phyloP scores from a whole-genome alignment of 2,329 filamentous ascomycete genomes.

The Coniochaeta sp. region DNA sequence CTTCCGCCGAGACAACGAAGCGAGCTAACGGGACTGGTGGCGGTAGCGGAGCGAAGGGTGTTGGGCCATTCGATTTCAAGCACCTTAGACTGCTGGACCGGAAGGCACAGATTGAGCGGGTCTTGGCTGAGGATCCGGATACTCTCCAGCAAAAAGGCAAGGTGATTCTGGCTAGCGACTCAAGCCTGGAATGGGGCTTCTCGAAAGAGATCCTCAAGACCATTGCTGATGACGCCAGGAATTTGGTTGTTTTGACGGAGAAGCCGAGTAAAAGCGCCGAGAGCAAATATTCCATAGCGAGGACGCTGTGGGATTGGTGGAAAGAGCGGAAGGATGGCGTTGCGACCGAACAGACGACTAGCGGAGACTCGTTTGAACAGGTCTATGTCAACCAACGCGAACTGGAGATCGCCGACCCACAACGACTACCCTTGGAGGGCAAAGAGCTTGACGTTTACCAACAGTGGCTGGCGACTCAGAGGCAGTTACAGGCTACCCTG shows the following conservation, averaged over 20 bases:
- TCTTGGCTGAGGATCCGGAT: conserved; percentile 39
- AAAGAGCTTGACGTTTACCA: conserved; percentile 79
- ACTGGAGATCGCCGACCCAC: conserved; percentile 52
- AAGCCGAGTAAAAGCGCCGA: conserved; percentile 42
- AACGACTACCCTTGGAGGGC: conserved; percentile 60
- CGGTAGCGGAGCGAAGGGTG: conserved; percentile 36
- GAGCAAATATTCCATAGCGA: conserved; percentile 53
- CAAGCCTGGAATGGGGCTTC: conserved; percentile 90
- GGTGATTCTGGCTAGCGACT: conserved; percentile 87
- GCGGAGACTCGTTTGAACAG: conserved; percentile 54
- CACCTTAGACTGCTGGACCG: conserved; percentile 78
- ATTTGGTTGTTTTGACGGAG: conserved; percentile 83
- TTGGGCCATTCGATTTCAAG: conserved; percentile 82
- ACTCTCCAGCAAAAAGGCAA: conserved; percentile 34
- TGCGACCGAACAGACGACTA: conserved; percentile 45
- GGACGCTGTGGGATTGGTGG: conserved; percentile 75
- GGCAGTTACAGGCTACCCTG: conserved; percentile 76
- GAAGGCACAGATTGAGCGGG: conserved; percentile 68
- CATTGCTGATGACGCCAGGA: conserved; percentile 69
- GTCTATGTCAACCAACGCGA: conserved; percentile 57
- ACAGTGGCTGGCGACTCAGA: conserved; percentile 83
- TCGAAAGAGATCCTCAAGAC: conserved; percentile 71
- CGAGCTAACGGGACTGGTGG: conserved; percentile 37
- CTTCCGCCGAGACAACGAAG: conserved; percentile 45
- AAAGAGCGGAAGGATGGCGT: conserved; percentile 59